Evolutionary conservation across 75 land plant genomes (phyloP).

Genomic region (Gnetum montanum): DNA sequence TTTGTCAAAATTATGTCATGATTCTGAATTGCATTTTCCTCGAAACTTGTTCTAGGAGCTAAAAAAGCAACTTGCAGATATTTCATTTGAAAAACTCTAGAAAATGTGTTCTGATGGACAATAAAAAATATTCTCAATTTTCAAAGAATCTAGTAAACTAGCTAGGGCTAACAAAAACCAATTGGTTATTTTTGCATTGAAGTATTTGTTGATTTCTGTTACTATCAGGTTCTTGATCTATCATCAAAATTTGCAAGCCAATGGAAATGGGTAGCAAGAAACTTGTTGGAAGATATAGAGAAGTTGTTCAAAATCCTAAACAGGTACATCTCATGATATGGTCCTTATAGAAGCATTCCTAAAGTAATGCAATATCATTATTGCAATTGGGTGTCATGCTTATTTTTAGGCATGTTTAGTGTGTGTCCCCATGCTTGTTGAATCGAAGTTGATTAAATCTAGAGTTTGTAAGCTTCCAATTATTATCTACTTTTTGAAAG

Average conservation of each 20-base stretch:
- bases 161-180: constrained; percentile 8
- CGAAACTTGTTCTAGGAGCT: constrained; percentile 5
- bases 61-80: constrained; percentile 24
- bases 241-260: no score
- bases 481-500: no score
- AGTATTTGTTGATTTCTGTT: neutral
- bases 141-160: constrained; percentile 1
- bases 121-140: neutral
- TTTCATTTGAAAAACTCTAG: constrained; percentile 32
- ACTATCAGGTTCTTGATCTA: no score
- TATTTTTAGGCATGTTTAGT: constrained; percentile 1
- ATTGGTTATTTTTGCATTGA: neutral
- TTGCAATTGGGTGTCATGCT: no score
- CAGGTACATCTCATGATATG: no score
- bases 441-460: no score
- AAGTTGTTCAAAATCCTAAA: constrained; percentile 76
- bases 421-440: no score
- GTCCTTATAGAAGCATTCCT: no score
- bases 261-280: constrained; percentile 71
- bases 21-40: neutral
- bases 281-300: constrained; percentile 59
- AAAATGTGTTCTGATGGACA: constrained; percentile 25
- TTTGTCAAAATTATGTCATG: neutral
- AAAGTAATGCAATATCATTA: no score
- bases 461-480: no score